These are phyloP conservation scores for Monosporozyma siamensis DNA, from an alignment of 805 yeast species.

Conservation along the genomic window DNA sequence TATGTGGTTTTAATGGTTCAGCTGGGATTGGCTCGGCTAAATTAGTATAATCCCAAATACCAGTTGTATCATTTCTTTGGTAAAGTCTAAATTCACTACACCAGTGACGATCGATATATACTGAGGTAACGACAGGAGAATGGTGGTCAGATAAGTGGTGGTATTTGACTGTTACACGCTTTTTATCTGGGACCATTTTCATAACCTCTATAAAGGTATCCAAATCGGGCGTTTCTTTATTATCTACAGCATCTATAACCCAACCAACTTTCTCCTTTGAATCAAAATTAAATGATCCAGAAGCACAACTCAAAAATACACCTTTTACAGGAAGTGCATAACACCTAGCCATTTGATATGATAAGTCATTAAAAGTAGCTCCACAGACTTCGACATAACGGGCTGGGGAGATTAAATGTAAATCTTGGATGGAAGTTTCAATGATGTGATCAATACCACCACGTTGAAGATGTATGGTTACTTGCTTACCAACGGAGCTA, in stretches of 20 bases:
- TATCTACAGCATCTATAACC: constrained; percentile 72
- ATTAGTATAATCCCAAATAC: constrained; percentile 47
- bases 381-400: constrained; percentile 78
- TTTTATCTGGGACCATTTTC: constrained; percentile 65
- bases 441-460: constrained; percentile 54
- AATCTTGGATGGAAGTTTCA: constrained; percentile 53
- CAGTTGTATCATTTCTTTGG: constrained; percentile 47
- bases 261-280: constrained; percentile 60
- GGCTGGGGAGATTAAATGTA: constrained; percentile 76
- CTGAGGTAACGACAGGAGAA: constrained; percentile 54
- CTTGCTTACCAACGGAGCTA: constrained; percentile 48
- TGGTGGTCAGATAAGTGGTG: constrained; percentile 78
- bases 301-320: constrained; percentile 67
- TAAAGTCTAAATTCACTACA: constrained; percentile 60
- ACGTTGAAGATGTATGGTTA: constrained; percentile 57
- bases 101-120: constrained; percentile 83
- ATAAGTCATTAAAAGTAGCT: constrained; percentile 74
- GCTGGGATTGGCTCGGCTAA: constrained; percentile 52
- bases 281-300: constrained; percentile 63
- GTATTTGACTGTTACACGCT: constrained; percentile 58
- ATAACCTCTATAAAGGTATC: constrained; percentile 72
- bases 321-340: constrained; percentile 80
- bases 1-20: constrained; percentile 40
- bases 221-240: constrained; percentile 60
- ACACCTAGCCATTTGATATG: constrained; percentile 82